Evolutionary conservation across 176 grass and related monocot species (phyloP), one percentile per base, ranked within the genome.

Genomic region (Triticum aestivum): DNA sequence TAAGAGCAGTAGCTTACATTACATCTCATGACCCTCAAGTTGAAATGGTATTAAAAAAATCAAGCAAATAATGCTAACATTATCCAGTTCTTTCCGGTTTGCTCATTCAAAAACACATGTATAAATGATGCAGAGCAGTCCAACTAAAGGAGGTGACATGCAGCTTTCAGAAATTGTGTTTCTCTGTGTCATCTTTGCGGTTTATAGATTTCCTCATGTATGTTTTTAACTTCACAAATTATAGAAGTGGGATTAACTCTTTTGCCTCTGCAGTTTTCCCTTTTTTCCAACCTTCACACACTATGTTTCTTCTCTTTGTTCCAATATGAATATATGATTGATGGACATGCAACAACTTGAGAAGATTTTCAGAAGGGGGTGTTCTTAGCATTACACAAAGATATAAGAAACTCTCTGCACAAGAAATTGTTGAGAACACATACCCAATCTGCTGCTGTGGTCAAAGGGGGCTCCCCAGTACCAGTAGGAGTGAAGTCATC

Each of bases 401-500:
- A 39, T 20, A 61, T 21, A 49, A 61, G 45, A 71, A 59, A 75
- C 35, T 65, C 7, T 59, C 59, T 7, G 52, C 11, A 15, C 41
- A 4, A 51, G 77, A 78, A 84, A 68, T 34, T 80, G 20, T 42
- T 86, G 1, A 58, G 12, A 79, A 61, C 33, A 82, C 86, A 63
- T 96, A 98, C 96, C 96, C 96, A 98, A 73, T 94, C 85, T 61
- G 75, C 88, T 85, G 96, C 96, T 91, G 94, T 98, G 17, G 93
- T 88, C 84, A 98, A 91, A 75, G 96, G 96, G 54, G 96, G 96
- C 44, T 98, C 91, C 34, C 96, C 93, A 70, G 96, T 95, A 88
- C 93, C 96, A 86, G 93, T 98, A 1, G 96, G 96, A 85, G 92
- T 94, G 85, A 98, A 98, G 61, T 98, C 96, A 73, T 98, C 93